These are phyloP conservation scores for Camellia lanceoleosa DNA, from an alignment of 148 eudicot species.

Conservation along the genomic window DNA sequence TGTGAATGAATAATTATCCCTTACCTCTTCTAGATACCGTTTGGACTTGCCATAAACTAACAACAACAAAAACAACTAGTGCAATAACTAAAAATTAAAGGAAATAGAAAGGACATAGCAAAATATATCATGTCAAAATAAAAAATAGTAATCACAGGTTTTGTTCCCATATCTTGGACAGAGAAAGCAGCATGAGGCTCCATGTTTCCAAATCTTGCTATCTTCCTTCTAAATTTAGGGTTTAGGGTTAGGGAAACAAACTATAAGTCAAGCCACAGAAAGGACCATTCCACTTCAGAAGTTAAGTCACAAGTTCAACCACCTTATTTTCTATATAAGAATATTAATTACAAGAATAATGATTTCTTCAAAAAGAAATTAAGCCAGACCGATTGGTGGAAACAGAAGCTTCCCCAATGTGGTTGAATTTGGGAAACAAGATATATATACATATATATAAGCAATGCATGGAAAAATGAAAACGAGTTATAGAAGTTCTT, in stretches of 20 bases:
- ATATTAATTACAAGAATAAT: background rate
- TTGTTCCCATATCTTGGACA: background rate
- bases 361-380: background rate
- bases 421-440: background rate
- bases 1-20: background rate
- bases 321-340: background rate
- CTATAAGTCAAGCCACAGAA: background rate
- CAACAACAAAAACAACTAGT: background rate
- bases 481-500: background rate
- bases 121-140: background rate
- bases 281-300: constrained; percentile 6
- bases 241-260: background rate
- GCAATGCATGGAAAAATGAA: background rate
- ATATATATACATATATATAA: background rate
- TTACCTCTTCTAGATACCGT: background rate
- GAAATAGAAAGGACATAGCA: background rate
- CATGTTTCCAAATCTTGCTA: background rate
- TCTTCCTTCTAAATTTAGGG: background rate
- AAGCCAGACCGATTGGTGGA: background rate
- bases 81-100: background rate
- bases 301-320: constrained; percentile 1
- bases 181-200: background rate
- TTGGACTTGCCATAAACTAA: background rate
- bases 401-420: background rate
- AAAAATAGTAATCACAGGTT: background rate